Evolutionary conservation across 2,329 filamentous ascomycete species (phyloP).

Genomic region (Blumeriella jaapii): DNA sequence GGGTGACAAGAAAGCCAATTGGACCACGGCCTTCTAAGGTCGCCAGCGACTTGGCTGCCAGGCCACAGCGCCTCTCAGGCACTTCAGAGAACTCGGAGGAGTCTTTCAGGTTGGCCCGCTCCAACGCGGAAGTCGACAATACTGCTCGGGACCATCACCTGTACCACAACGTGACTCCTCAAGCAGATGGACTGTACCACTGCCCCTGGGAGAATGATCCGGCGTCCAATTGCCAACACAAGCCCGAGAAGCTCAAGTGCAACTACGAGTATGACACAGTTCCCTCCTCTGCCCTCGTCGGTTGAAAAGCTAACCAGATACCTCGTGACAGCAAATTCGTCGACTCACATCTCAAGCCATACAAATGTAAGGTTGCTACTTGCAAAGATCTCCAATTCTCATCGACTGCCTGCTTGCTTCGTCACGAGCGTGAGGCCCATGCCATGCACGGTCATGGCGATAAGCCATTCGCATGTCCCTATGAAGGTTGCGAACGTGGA

Average conservation of each 20-base stretch:
- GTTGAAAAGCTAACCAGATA: constrained; percentile 19
- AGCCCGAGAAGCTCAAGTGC: constrained; percentile 93
- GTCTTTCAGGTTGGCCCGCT: constrained; percentile 22
- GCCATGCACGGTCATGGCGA: constrained; percentile 91
- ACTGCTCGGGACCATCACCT: constrained; percentile 52
- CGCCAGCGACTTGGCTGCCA: constrained; percentile 19
- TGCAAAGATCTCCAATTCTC: constrained; percentile 87
- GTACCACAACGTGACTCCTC: constrained; percentile 55
- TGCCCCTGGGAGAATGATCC: constrained; percentile 78
- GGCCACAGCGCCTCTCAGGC: constrained; percentile 15
- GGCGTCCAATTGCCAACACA: constrained; percentile 65
- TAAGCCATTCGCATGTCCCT: constrained; percentile 82
- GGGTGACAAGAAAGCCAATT: constrained; percentile 21
- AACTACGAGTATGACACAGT: constrained; percentile 94
- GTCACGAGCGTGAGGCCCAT: constrained; percentile 91
- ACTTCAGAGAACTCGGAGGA: constrained; percentile 23
- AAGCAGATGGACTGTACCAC: constrained; percentile 75
- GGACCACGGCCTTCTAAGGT: constrained; percentile 25
- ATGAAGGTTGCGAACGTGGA: constrained; percentile 77
- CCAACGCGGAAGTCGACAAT: constrained; percentile 26
- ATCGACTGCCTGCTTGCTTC: constrained; percentile 85
- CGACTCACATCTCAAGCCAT: constrained; percentile 92
- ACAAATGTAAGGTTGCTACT: constrained; percentile 76
- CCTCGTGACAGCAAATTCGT: constrained; percentile 68
- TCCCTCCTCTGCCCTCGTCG: not conserved